Evolutionary conservation across 1,284 basidiomycete species (phyloP), one percentile per base, ranked within the genome.

Genomic region (Phellopilus nigrolimitatus): DNA sequence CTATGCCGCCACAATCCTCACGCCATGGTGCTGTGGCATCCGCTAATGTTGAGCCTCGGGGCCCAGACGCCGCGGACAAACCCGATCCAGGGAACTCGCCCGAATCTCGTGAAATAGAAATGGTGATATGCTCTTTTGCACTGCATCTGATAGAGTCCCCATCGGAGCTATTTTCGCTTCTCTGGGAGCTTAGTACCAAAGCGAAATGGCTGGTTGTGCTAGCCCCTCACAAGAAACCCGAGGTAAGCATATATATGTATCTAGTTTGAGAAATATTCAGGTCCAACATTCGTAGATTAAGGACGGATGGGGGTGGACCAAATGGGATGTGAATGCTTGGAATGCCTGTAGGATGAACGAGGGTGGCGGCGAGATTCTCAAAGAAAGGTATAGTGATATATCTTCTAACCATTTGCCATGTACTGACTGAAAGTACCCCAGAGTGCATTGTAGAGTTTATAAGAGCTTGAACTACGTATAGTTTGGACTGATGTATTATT

Each of bases 191-290:
- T 31, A 80, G 79, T 55, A 75, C 71, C 33, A 80, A 80, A 59
- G 72, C 73, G 2, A 64, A 65, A 30, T 88, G 84, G 83, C 68
- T 88, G 9, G 71, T 85, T 25, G 71, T 88, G 13, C 66, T 86
- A 19, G 82, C 84, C 1, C 85, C 85, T 10, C 84, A 88, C 63
- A 87, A 88, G 64, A 85, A 80, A 59, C 85, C 85, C 15, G 82
- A 86, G 67, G 83, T 83, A 57, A 30, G 60, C 50, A n/a, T 19
- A 17, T 24, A 42, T 9, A 19, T 34, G 44, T n/a, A 25, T 49
- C 37, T 21, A 12, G 19, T 4, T 40, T 33, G 39, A 15, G 40
- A 55, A 15, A 24, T 9, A 9, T 25, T 17, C 8, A 42, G 3
- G 15, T n/a, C 4, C 49, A 19, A 39, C 12, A 33, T 54, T 24